These are phyloP conservation scores for Bryoerythrophyllum caledonicum DNA, from an alignment of 225 moss, liverwort and hornwort species.

Conservation along the genomic window DNA sequence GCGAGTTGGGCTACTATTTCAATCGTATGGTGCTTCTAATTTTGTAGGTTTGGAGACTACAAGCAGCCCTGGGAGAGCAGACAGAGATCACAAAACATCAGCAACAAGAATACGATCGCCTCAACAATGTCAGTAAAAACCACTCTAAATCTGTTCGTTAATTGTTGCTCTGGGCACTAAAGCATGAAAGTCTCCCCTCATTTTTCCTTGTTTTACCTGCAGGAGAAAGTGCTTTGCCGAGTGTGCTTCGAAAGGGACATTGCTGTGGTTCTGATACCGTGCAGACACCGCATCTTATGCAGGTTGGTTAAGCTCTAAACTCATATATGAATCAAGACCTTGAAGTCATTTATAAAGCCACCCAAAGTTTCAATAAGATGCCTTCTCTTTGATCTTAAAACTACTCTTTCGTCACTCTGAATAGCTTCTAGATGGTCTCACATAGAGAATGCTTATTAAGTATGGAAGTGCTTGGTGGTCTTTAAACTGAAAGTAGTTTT, in stretches of 20 bases:
- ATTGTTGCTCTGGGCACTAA: neutral
- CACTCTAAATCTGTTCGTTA: neutral
- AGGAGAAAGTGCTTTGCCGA: conserved; percentile 98
- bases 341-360: too few species aligned
- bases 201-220: conserved; percentile 22
- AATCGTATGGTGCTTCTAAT: conserved; percentile 12
- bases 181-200: conserved; percentile 5
- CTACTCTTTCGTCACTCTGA: too few species aligned
- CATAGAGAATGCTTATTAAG: too few species aligned
- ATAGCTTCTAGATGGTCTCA: too few species aligned
- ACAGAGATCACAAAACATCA: conserved; percentile 97
- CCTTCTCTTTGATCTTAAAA: too few species aligned
- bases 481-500: too few species aligned
- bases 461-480: too few species aligned
- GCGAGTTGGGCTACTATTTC: conserved; percentile 3
- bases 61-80: conserved; percentile 97
- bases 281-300: conserved; percentile 96
- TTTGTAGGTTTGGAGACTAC: conserved; percentile 90
- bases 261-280: conserved; percentile 91
- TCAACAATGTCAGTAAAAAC: conserved; percentile 71
- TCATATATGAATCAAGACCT: neutral
- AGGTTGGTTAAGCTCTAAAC: conserved; percentile 45
- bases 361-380: too few species aligned
- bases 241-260: conserved; percentile 99
- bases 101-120: conserved; percentile 93